Base-by-base conservation (phyloP, 495 filamentous ascomycete species). In the Filosporella fistucella region DNA sequence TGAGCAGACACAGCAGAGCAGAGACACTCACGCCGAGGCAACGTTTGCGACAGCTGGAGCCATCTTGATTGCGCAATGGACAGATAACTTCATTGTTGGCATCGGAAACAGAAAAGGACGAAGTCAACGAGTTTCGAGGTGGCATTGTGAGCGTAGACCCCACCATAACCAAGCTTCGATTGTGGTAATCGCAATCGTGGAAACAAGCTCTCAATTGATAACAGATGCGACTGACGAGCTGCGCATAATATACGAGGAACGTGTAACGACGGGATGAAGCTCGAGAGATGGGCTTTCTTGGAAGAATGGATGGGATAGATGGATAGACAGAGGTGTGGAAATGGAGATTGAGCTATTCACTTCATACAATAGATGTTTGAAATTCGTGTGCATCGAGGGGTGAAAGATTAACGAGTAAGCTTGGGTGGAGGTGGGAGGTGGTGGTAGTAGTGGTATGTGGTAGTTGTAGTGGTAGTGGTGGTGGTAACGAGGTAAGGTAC, bases 21-120 rank as follows among this genome's bases (percentile, higher is more conserved):
- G 56, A 56, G 44, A 49, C 49, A 88, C 91, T 88, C 72, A 97
- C 93, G 67, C 93, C 93, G 60, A 93, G 77, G 68, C 93, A 98
- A 73, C 93, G 79, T 74, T 98, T 98, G 63, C 93, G 86, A 77
- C 93, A 98, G 72, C 84, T 89, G 57, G 93, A 95, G 58, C 89
- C 89, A 80, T 98, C 93, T 51, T 95, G 89, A 65, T 96, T 96
- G 61, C 82, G 83, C 72, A 98, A 71, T 51, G 93, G 93, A 74
- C 93, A 98, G 50, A 96, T 89, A 55, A 98, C 91, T 67, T 96
- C 93, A 67, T 94, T 94, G 63, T 85, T 89, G 64, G 83, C 80
- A 72, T 95, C 89, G 52, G 87, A 84, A 59, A 95, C 85, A 54
- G 90, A 91, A 63, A 96, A 96, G 45, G 89, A 94, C 65, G 85